Evolutionary conservation across 495 filamentous ascomycete species (phyloP).

Genomic region (Hypoxylon trugodes): DNA sequence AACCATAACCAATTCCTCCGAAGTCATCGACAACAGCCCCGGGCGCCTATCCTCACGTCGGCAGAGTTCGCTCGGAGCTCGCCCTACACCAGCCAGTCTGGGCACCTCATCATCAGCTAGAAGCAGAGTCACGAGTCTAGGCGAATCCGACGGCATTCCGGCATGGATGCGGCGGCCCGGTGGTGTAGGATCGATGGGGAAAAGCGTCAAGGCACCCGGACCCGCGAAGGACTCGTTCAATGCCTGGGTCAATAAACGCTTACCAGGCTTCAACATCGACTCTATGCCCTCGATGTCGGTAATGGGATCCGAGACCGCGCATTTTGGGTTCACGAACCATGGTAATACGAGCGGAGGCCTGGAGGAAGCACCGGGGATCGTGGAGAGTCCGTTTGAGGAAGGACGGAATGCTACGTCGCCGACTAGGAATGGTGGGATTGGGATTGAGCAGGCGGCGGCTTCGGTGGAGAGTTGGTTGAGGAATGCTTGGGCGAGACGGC

Average conservation of each 20-base stretch:
- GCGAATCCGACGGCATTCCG: slow-evolving; percentile 46
- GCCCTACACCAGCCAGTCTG: slow-evolving; percentile 35
- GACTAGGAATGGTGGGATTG: slow-evolving; percentile 48
- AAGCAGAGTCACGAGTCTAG: slow-evolving; percentile 43
- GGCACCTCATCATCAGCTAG: slow-evolving; percentile 41
- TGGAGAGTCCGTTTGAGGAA: slow-evolving; percentile 59
- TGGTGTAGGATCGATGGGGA: slow-evolving; percentile 81
- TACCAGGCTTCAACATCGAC: slow-evolving; percentile 74
- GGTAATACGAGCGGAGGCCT: no score
- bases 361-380: slow-evolving; percentile 49
- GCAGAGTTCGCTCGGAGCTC: slow-evolving; percentile 45
- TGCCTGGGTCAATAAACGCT: slow-evolving; percentile 76
- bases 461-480: slow-evolving; percentile 90
- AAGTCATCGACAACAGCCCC: slow-evolving; percentile 45
- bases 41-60: slow-evolving; percentile 51
- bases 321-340: slow-evolving; percentile 57
- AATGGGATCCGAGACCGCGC: slow-evolving; percentile 57
- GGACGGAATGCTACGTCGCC: slow-evolving; percentile 48
- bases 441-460: slow-evolving; percentile 82
- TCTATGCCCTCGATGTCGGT: slow-evolving; percentile 62
- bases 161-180: slow-evolving; percentile 78
- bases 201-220: slow-evolving; percentile 73
- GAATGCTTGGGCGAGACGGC: slow-evolving; percentile 71
- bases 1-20: slow-evolving; percentile 46
- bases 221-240: slow-evolving; percentile 84